These are phyloP conservation scores for Apiotrichum domesticum DNA, from an alignment of 1,284 basidiomycete genomes.

Conservation along the genomic window DNA sequence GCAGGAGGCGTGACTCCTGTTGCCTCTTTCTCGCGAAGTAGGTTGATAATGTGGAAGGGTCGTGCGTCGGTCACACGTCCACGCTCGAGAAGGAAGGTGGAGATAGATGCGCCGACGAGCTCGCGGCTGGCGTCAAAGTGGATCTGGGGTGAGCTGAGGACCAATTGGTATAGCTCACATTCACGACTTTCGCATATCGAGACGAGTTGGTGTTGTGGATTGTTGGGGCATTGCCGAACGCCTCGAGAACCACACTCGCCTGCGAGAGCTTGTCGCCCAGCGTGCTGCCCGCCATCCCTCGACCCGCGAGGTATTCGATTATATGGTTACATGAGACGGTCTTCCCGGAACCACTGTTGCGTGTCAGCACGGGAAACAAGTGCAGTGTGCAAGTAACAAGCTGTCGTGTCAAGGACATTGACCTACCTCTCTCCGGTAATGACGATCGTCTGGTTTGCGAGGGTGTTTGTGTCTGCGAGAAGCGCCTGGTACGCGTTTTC, in stretches of 20 bases:
- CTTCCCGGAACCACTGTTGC: constrained; percentile 15
- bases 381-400: neutral
- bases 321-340: constrained; percentile 18
- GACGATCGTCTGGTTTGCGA: constrained; percentile 15
- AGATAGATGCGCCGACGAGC: constrained; percentile 14
- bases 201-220: constrained; percentile 17
- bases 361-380: neutral
- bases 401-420: no score
- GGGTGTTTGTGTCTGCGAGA: neutral
- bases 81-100: constrained; percentile 17
- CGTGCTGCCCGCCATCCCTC: constrained; percentile 6
- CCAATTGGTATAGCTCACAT: constrained; percentile 2
- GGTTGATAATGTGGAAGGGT: constrained; percentile 17
- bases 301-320: constrained; percentile 15
- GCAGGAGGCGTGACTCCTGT: constrained; percentile 5
- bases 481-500: constrained; percentile 17
- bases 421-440: constrained; percentile 19
- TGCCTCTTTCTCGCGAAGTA: constrained; percentile 9
- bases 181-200: constrained; percentile 21
- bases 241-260: constrained; percentile 14
- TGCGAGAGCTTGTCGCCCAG: constrained; percentile 12
- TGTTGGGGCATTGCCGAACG: constrained; percentile 19
- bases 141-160: constrained; percentile 6
- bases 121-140: constrained; percentile 9
- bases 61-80: constrained; percentile 15